Evolutionary conservation across 768 basidiomycete genomes (phyloP), one percentile per base, ranked within the genome.

Genomic region (Terana coerulea): DNA sequence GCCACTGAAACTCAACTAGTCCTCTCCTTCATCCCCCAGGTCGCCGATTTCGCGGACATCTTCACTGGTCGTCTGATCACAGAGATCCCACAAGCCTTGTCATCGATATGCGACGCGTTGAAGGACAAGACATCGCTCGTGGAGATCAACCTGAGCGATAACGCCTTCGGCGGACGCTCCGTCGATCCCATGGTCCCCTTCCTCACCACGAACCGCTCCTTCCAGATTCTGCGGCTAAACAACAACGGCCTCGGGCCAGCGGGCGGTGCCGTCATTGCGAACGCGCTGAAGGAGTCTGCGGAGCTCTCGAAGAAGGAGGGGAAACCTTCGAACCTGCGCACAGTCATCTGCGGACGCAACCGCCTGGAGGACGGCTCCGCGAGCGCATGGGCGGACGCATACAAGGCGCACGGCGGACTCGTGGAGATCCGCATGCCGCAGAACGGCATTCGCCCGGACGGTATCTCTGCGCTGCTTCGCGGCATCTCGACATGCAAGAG

Each of bases 161-260:
- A 99, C 59, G 95, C 95, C 9, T 98, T 98, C 58, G 95, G 95
- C 19, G 93, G 91, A 29, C 86, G 95, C 62, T 93, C 90, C 28
- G 94, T 94, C 21, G 91, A 94, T 58, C 91, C 94, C 37, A 87
- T 98, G 70, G 93, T 94, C 45, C 84, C 85, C 15, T 89, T 95
- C 75, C 83, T 95, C 62, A 82, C 84, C 26, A 72, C 84, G 54
- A 95, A 95, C 67, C 84, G 84, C 52, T 79, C 77, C 57, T 83
- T 97, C 73, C 81, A 86, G 63, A 76, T 91, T 49, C 81, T 99
- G 63, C 87, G 86, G 61, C 80, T 98, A 55, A 95, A 92, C 72
- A 99, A 98, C 75, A 98, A 98, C 67, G 95, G 95, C 21, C 81
- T 99, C 15, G 95, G 95, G 9, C 89, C 91, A 12, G 84, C 81